Conservation (phyloP, 805 yeast species). For the Metschnikowia lunata region DNA sequence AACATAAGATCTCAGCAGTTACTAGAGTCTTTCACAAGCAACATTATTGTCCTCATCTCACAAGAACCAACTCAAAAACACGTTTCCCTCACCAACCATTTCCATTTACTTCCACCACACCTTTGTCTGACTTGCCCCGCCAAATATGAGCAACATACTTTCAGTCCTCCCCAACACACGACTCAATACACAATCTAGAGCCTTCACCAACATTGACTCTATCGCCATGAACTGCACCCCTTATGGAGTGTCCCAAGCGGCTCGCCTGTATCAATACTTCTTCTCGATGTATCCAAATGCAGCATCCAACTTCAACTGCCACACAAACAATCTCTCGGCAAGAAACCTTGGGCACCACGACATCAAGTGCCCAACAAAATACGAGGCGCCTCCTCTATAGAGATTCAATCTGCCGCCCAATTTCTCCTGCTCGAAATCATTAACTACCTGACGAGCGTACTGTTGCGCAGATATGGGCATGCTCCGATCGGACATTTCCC, state of each 20-base stretch:
- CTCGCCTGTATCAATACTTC: conserved; percentile 14
- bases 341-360: conserved; percentile 44
- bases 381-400: conserved; percentile 51
- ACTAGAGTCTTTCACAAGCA: background rate
- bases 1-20: background rate
- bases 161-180: too few species aligned
- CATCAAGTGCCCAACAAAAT: conserved; percentile 29
- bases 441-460: conserved; percentile 53
- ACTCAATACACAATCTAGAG: too few species aligned
- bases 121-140: too few species aligned
- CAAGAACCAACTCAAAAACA: background rate
- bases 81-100: background rate
- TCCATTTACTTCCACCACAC: background rate
- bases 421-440: conserved; percentile 37
- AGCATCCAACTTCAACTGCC: conserved; percentile 27
- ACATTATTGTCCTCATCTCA: too few species aligned
- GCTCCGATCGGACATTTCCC: conserved; percentile 53
- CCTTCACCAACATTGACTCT: too few species aligned
- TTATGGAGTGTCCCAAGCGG: background rate
- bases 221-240: too few species aligned
- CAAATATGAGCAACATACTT: too few species aligned
- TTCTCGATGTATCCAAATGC: conserved; percentile 23
- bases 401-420: conserved; percentile 42
- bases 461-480: conserved; percentile 53
- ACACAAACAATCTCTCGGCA: conserved; percentile 34